These are phyloP conservation scores for Fusarium sp. DNA, from an alignment of 2,329 filamentous ascomycete genomes.

Conservation along the genomic window DNA sequence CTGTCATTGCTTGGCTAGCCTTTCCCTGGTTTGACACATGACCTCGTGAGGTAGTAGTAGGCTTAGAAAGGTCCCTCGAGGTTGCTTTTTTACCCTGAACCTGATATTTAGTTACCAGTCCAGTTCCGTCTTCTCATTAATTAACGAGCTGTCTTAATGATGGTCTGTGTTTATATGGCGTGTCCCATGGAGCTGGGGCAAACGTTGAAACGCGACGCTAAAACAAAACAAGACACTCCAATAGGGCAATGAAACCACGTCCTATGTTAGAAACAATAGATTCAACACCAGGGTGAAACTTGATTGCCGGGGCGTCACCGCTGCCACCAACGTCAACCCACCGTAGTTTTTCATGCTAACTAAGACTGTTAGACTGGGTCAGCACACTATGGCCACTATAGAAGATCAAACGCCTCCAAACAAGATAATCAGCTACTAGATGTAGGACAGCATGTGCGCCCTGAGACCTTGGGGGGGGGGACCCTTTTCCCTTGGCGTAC, in stretches of 20 bases:
- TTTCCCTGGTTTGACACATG: background rate
- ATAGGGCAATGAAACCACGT: background rate
- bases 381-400: background rate
- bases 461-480: background rate
- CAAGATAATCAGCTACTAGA: background rate
- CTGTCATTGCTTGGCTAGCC: background rate
- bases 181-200: background rate
- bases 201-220: background rate
- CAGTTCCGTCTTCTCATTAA: background rate
- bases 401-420: background rate
- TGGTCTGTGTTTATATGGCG: background rate
- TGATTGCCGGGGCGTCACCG: background rate
- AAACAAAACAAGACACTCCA: background rate
- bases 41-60: background rate
- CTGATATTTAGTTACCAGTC: background rate
- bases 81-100: background rate
- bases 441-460: background rate
- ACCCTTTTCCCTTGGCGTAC: slow-evolving; percentile 1
- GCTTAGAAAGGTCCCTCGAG: background rate
- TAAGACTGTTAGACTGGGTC: background rate
- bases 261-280: background rate
- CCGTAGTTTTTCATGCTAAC: background rate
- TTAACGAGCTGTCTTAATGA: background rate
- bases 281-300: background rate
- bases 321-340: background rate